A percentile compares a stretch with the other conserved stretches of the same genome.
phyloP scores from a whole-genome alignment of 1,284 basidiomycete genomes.

The Boletus subluridellus region DNA sequence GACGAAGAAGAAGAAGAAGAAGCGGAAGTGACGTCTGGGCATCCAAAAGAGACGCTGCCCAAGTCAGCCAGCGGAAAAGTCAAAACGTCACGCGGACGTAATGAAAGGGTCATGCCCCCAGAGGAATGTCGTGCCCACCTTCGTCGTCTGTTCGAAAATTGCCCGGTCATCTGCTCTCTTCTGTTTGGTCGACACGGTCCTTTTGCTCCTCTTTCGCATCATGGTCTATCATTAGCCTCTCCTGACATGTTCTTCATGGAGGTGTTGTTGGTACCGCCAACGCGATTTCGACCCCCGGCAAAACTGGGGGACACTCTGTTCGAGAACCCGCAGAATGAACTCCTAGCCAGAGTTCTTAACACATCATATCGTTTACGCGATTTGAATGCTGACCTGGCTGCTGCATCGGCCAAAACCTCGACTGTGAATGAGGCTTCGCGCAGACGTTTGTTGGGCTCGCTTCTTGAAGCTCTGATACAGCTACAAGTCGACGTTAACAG shows the following conservation, averaged over 20 bases:
- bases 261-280: constrained; percentile 88
- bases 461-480: constrained; percentile 84
- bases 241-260: constrained; percentile 99
- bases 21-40: constrained; percentile 27
- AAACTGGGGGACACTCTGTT: constrained; percentile 92
- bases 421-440: constrained; percentile 55
- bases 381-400: constrained; percentile 65
- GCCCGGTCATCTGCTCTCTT: constrained; percentile 77
- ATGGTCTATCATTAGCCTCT: constrained; percentile 63
- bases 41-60: constrained; percentile 39
- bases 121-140: constrained; percentile 94
- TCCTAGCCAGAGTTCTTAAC: constrained; percentile 81
- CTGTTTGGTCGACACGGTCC: constrained; percentile 93
- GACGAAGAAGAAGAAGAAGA: constrained; percentile 42
- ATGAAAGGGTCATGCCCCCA: constrained; percentile 86
- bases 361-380: constrained; percentile 83
- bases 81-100: constrained; percentile 73
- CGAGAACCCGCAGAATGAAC: constrained; percentile 95
- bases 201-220: constrained; percentile 58
- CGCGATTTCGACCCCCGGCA: constrained; percentile 92
- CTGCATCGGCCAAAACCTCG: constrained; percentile 58
- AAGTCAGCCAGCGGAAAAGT: constrained; percentile 74
- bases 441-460: constrained; percentile 59
- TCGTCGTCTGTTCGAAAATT: constrained; percentile 84
- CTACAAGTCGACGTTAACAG: constrained; percentile 95